Evolutionary conservation across 1,284 basidiomycete species (phyloP).

Genomic region (Grifola frondosa): DNA sequence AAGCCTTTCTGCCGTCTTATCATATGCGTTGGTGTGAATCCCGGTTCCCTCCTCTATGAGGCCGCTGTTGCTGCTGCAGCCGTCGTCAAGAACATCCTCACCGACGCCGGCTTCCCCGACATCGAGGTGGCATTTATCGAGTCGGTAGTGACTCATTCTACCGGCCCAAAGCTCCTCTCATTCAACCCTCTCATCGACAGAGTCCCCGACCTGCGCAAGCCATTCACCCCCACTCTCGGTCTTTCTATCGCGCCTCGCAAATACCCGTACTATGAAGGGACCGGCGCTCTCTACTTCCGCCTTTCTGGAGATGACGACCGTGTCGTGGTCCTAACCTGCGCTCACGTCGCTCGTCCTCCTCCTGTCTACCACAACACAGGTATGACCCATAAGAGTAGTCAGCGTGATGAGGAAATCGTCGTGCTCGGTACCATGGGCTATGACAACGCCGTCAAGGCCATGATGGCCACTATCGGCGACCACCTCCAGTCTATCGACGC

Average conservation of each 20-base stretch:
- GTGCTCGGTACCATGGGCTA: slow-evolving; percentile 34
- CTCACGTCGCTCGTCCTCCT: slow-evolving; percentile 34
- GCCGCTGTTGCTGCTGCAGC: slow-evolving; percentile 21
- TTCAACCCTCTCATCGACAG: slow-evolving; percentile 23
- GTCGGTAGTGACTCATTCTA: too few relatives aligned
- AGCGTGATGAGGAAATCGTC: slow-evolving; percentile 36
- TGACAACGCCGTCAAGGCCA: slow-evolving; percentile 27
- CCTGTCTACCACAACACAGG: slow-evolving; percentile 26
- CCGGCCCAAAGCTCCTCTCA: slow-evolving; percentile 30
- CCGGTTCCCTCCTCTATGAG: slow-evolving; percentile 22
- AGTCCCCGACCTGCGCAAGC: slow-evolving; percentile 27
- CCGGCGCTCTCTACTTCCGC: slow-evolving; percentile 34
- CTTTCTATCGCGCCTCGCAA: slow-evolving; percentile 31
- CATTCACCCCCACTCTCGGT: slow-evolving; percentile 37
- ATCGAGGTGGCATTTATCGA: slow-evolving; percentile 28
- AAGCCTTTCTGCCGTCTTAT: slow-evolving; percentile 19
- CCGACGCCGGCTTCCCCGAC: slow-evolving; percentile 22
- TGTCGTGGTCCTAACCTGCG: slow-evolving; percentile 32
- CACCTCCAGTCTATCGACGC: slow-evolving; percentile 21
- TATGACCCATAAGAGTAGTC: slow-evolving; percentile 25
- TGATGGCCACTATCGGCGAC: slow-evolving; percentile 33
- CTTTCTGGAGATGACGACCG: slow-evolving; percentile 26
- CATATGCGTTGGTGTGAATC: slow-evolving; percentile 27
- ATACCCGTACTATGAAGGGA: slow-evolving; percentile 33
- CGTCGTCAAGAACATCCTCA: slow-evolving; percentile 21